Evolutionary conservation across 345 rosid species (phyloP).

Genomic region (Rhizophora apiculata): DNA sequence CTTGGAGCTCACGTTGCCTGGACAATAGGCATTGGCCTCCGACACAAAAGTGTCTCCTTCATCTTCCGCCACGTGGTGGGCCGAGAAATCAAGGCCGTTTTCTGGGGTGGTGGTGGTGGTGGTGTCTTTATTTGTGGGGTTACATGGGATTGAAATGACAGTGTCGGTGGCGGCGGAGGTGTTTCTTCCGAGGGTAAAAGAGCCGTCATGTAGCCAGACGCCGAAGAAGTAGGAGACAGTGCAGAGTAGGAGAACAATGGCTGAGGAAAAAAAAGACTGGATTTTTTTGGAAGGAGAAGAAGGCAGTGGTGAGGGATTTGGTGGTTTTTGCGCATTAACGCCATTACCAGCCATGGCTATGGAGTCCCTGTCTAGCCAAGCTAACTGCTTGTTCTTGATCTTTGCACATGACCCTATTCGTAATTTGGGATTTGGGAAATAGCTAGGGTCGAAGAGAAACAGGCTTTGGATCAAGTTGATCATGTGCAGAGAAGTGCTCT

Average conservation of each 20-base stretch:
- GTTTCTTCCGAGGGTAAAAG: background rate
- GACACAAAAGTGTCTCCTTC: background rate
- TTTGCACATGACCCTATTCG: background rate
- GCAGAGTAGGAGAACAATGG: slow-evolving; percentile 39
- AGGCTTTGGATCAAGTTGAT: slow-evolving; percentile 12
- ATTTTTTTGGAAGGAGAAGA: slow-evolving; percentile 13
- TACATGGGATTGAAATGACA: slow-evolving; percentile 1
- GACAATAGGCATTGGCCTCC: slow-evolving; percentile 17
- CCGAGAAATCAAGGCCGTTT: slow-evolving; percentile 8
- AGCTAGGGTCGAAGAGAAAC: slow-evolving; percentile 1
- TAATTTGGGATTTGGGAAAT: background rate
- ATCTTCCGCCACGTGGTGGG: slow-evolving; percentile 13
- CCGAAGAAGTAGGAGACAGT: slow-evolving; percentile 41
- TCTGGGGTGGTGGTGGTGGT: background rate
- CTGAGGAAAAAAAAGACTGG: slow-evolving; percentile 13
- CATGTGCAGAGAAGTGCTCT: background rate
- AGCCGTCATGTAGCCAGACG: slow-evolving; percentile 22
- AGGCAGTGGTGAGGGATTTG: slow-evolving; percentile 1
- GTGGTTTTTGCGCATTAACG: slow-evolving; percentile 10
- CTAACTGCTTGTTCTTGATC: background rate
- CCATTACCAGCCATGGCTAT: slow-evolving; percentile 24
- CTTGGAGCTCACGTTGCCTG: slow-evolving; percentile 33
- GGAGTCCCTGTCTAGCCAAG: background rate
- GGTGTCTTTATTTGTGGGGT: slow-evolving; percentile 4
- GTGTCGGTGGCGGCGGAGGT: background rate